phyloP scores from a whole-genome alignment of 1,284 basidiomycete genomes.

The Blastosporella zonata region DNA sequence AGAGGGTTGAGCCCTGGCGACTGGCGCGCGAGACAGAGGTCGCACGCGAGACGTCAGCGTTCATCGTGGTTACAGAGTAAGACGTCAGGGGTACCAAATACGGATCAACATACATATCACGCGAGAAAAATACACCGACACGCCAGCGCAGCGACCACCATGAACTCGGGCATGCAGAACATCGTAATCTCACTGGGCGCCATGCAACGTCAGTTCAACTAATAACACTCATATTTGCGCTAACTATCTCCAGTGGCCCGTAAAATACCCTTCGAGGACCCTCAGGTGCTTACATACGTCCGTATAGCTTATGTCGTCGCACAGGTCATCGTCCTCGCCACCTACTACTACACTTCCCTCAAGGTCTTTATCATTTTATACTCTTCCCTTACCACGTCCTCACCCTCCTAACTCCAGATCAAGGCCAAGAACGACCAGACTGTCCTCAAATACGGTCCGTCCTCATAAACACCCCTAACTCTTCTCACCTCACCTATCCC shows the following conservation, averaged over 20 bases:
- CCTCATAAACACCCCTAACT: not conserved
- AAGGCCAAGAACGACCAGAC: constrained; percentile 95
- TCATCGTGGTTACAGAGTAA: constrained; percentile 25
- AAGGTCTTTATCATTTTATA: constrained; percentile 40
- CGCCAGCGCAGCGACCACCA: constrained; percentile 24
- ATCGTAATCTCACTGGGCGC: constrained; percentile 85
- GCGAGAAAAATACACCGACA: not conserved
- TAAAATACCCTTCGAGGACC: constrained; percentile 90
- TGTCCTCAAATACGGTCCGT: constrained; percentile 87
- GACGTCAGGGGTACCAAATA: not conserved
- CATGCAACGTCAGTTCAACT: constrained; percentile 70
- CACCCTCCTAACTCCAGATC: constrained; percentile 48
- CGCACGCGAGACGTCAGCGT: constrained; percentile 54
- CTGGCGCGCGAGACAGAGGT: constrained; percentile 68
- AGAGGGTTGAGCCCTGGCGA: constrained; percentile 64
- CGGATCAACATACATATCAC: not conserved
- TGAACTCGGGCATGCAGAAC: constrained; percentile 62
- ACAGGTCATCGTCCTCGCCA: constrained; percentile 66
- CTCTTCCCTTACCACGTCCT: not conserved
- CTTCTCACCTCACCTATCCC: not conserved
- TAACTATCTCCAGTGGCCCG: constrained; percentile 66
- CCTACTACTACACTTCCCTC: constrained; percentile 76
- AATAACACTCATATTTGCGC: constrained; percentile 11
- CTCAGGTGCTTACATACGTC: constrained; percentile 78
- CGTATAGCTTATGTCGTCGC: constrained; percentile 80